phyloP scores from a whole-genome alignment of 148 eudicot genomes.

The Diospyros lotus region DNA sequence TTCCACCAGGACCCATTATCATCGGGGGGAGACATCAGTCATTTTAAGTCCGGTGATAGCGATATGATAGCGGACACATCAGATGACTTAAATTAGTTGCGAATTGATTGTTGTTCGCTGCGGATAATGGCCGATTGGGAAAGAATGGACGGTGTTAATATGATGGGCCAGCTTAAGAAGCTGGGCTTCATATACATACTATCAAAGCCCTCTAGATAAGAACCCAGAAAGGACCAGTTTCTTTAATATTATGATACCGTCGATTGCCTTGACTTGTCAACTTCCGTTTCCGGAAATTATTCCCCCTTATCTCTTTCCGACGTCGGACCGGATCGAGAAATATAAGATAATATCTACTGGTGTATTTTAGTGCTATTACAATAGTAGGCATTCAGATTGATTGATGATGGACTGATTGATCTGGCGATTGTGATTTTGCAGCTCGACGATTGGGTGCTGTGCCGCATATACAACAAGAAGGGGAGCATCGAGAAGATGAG shows the following conservation, averaged over 20 bases:
- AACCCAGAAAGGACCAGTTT: not conserved
- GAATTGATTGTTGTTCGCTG: not conserved
- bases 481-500: constrained; percentile 37
- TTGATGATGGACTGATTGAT: too few species aligned
- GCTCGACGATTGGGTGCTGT: constrained; percentile 69
- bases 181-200: not conserved
- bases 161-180: not conserved
- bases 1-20: too few species aligned
- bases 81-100: too few species aligned
- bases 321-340: not conserved
- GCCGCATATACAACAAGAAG: constrained; percentile 69
- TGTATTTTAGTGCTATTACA: not conserved
- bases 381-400: not conserved
- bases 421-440: constrained; percentile 23
- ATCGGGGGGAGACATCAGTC: too few species aligned
- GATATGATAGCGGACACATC: too few species aligned
- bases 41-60: too few species aligned
- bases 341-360: not conserved
- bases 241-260: not conserved
- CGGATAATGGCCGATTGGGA: not conserved
- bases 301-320: constrained; percentile 9
- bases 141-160: not conserved
- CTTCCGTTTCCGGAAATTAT: constrained; percentile 8
- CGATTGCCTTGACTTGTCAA: not conserved
- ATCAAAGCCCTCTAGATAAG: not conserved